phyloP scores from a whole-genome alignment of 2,329 filamentous ascomycete species.

The Fusarium multiceps region DNA sequence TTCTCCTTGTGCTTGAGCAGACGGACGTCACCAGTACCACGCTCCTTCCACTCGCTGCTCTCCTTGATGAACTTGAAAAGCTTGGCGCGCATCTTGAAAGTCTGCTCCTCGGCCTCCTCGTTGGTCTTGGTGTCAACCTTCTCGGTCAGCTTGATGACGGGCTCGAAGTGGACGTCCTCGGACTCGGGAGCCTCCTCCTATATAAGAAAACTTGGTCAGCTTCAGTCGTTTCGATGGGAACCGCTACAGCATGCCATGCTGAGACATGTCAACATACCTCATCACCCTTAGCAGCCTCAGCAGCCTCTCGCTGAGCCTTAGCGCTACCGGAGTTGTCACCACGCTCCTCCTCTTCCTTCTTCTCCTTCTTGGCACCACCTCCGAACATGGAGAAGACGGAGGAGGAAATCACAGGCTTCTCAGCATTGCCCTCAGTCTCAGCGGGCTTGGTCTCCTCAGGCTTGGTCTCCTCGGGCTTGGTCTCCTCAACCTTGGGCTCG shows the following conservation, averaged over 20 bases:
- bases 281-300: conserved; percentile 66
- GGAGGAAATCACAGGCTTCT: conserved; percentile 64
- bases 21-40: conserved; percentile 94
- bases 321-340: conserved; percentile 90
- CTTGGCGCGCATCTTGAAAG: conserved; percentile 99
- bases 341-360: conserved; percentile 83
- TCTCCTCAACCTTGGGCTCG: conserved; percentile 67
- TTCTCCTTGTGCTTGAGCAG: conserved; percentile 99
- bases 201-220: conserved; percentile 16
- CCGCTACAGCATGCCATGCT: conserved; percentile 20
- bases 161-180: conserved; percentile 96
- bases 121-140: conserved; percentile 98
- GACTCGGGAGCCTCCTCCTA: conserved; percentile 82
- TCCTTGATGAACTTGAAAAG: conserved; percentile 98
- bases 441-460: conserved; percentile 45
- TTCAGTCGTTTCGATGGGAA: not conserved
- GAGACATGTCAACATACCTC: conserved; percentile 59
- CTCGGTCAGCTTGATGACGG: conserved; percentile 94
- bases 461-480: conserved; percentile 51
- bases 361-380: conserved; percentile 95
- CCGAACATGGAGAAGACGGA: conserved; percentile 98
- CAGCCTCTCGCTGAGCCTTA: conserved; percentile 78
- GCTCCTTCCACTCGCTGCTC: conserved; percentile 97
- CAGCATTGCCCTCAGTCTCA: conserved; percentile 38
- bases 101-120: conserved; percentile 96